Conservation (phyloP, 306 rosid species). For the Sphenostylis stenocarpa region DNA sequence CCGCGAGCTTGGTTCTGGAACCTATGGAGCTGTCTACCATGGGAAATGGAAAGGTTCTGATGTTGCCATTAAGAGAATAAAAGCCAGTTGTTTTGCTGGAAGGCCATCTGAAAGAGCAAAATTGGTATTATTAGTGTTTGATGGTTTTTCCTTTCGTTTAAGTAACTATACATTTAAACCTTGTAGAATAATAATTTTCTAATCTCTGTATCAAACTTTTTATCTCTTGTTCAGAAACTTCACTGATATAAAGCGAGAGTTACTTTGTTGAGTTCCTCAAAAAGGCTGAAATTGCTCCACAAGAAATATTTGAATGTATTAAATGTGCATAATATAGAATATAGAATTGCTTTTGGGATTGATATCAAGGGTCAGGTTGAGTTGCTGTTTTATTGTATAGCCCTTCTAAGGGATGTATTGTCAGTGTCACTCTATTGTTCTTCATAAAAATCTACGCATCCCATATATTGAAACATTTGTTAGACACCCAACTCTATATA, state of each 20-base stretch:
- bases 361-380: conserved; percentile 8
- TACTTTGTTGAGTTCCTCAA: background rate
- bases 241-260: background rate
- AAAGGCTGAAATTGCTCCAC: background rate
- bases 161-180: conserved; percentile 19
- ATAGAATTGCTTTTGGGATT: conserved; percentile 23
- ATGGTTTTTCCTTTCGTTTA: conserved; percentile 32
- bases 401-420: conserved; percentile 5
- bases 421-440: conserved; percentile 2
- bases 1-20: conserved; percentile 96
- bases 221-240: conserved; percentile 7
- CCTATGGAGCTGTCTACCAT: conserved; percentile 94
- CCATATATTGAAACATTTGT: conserved; percentile 1
- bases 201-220: background rate
- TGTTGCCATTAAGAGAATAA: conserved; percentile 94
- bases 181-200: background rate
- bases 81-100: conserved; percentile 97
- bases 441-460: background rate
- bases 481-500: conserved; percentile 9
- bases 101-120: conserved; percentile 96
- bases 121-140: conserved; percentile 60
- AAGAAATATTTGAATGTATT: conserved; percentile 1
- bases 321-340: background rate
- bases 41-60: conserved; percentile 99
- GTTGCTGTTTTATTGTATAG: background rate